Evolutionary conservation across 805 yeast species (phyloP).

Genomic region (Candida insectalens): DNA sequence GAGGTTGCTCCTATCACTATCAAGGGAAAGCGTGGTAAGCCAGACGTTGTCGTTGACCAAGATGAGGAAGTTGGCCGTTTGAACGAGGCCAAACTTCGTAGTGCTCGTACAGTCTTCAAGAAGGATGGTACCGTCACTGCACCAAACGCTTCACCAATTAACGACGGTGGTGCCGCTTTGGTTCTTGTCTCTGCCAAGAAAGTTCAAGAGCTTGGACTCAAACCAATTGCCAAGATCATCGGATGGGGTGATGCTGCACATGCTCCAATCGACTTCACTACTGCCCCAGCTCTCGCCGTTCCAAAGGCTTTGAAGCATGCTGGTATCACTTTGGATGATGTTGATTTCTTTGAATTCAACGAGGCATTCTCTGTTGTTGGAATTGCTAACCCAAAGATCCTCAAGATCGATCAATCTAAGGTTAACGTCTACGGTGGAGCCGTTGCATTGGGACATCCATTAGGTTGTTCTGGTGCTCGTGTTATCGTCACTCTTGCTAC

Average conservation of each 20-base stretch:
- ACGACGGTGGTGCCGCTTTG: constrained; percentile 97
- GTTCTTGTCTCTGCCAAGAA: constrained; percentile 78
- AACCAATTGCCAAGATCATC: constrained; percentile 77
- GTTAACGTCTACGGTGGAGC: constrained; percentile 93
- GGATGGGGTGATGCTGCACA: constrained; percentile 99
- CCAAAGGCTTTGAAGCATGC: constrained; percentile 95
- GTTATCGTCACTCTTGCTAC: constrained; percentile 78
- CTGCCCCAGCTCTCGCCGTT: constrained; percentile 90
- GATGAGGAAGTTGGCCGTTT: constrained; percentile 84
- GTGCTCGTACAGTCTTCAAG: constrained; percentile 93
- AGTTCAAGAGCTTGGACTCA: constrained; percentile 75
- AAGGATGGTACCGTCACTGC: constrained; percentile 96
- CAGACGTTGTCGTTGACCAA: constrained; percentile 55
- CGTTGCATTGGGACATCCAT: constrained; percentile 90
- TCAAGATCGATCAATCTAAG: constrained; percentile 52
- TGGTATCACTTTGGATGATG: constrained; percentile 47
- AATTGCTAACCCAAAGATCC: constrained; percentile 71
- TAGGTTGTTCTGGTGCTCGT: constrained; percentile 95
- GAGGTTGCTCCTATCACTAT: constrained; percentile 87
- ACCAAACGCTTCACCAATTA: constrained; percentile 91
- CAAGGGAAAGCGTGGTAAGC: constrained; percentile 87
- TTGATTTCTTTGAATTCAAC: constrained; percentile 91
- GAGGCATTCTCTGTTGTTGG: constrained; percentile 98
- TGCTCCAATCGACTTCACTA: constrained; percentile 89
- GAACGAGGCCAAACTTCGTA: constrained; percentile 62